Conservation (phyloP, 805 yeast species). For the Nakazawaea peltata region DNA sequence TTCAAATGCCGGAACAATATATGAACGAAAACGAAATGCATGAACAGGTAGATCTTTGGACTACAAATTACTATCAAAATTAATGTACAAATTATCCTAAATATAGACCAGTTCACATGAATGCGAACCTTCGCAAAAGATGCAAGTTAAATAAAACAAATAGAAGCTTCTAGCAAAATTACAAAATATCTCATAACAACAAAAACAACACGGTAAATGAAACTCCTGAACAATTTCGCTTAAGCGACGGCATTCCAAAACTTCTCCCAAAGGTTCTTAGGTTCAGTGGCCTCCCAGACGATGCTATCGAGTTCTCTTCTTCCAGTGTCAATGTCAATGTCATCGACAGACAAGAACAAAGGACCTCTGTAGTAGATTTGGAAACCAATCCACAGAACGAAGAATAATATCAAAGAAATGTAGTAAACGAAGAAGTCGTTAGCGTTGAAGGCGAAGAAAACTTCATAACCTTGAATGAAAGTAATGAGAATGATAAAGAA, state of each 20-base stretch:
- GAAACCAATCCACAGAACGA: conserved; percentile 44
- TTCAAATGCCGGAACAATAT: too few species aligned
- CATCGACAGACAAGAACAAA: conserved; percentile 39
- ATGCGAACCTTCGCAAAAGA: too few species aligned
- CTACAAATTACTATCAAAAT: too few species aligned
- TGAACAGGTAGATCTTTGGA: too few species aligned
- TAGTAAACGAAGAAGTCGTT: conserved; percentile 62
- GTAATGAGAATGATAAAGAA: conserved; percentile 46
- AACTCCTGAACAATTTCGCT: too few species aligned
- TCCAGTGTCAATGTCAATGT: conserved; percentile 63
- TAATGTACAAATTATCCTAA: too few species aligned
- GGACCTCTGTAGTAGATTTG: conserved; percentile 44
- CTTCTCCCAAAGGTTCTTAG: conserved; percentile 46
- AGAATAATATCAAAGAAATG: conserved; percentile 57
- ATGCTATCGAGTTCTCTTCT: conserved; percentile 55
- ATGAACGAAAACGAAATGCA: too few species aligned
- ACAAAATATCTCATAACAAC: too few species aligned
- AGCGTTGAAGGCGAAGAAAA: conserved; percentile 49
- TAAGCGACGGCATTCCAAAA: conserved; percentile 38
- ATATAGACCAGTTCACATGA: too few species aligned
- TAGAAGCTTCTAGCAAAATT: too few species aligned
- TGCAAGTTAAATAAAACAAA: too few species aligned
- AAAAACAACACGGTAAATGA: too few species aligned
- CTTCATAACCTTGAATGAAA: conserved; percentile 65
- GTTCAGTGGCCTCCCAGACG: conserved; percentile 50